phyloP scores from a whole-genome alignment of 371 early-diverging fungal species.

The Batrachochytrium dendrobatidis region DNA sequence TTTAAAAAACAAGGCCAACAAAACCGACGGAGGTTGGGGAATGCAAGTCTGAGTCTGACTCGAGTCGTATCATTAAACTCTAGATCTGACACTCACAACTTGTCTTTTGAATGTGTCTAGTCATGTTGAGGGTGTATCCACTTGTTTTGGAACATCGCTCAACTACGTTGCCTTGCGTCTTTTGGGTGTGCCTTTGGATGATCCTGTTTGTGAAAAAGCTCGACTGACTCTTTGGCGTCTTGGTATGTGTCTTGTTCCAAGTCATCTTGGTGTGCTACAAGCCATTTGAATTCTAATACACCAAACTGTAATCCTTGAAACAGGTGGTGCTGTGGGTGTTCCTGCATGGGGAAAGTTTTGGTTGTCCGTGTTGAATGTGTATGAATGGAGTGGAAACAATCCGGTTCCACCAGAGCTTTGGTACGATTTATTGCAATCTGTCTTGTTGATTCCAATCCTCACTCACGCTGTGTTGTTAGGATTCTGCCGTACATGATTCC shows the following conservation, averaged over 20 bases:
- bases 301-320: background rate
- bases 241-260: slow-evolving; percentile 37
- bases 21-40: slow-evolving; percentile 94
- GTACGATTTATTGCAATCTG: slow-evolving; percentile 39
- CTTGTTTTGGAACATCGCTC: slow-evolving; percentile 89
- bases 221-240: slow-evolving; percentile 73
- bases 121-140: slow-evolving; percentile 87
- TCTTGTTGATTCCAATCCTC: background rate
- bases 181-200: slow-evolving; percentile 78
- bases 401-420: slow-evolving; percentile 93
- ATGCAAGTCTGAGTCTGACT: slow-evolving; percentile 39
- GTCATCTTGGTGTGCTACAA: background rate
- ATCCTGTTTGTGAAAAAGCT: slow-evolving; percentile 81
- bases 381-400: slow-evolving; percentile 93
- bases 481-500: slow-evolving; percentile 77
- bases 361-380: slow-evolving; percentile 80
- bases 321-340: slow-evolving; percentile 72
- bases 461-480: slow-evolving; percentile 33
- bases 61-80: background rate
- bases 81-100: background rate
- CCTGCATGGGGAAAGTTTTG: slow-evolving; percentile 98
- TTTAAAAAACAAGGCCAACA: slow-evolving; percentile 68
- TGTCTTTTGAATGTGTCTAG: slow-evolving; percentile 26
- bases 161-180: slow-evolving; percentile 90
- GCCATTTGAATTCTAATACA: background rate